Percentiles rank a stretch among this genome's conserved stretches.
Conservation (phyloP, 2,329 filamentous ascomycete species). For the Claviceps paspali region DNA sequence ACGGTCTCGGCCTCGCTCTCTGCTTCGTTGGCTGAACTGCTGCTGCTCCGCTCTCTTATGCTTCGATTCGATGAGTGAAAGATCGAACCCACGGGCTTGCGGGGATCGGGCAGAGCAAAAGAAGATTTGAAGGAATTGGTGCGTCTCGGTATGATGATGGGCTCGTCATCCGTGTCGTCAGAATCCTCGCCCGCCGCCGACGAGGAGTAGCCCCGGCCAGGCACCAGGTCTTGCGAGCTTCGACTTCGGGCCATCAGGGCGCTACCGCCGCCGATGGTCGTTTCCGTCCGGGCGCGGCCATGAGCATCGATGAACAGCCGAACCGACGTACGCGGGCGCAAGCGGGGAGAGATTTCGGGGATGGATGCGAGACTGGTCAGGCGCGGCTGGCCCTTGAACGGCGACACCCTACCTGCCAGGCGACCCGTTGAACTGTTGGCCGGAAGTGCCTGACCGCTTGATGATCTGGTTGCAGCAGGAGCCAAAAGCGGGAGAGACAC, state of each 20-base stretch:
- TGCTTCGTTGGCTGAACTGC: slow-evolving; percentile 23
- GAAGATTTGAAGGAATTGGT: slow-evolving; percentile 37
- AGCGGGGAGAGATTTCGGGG: slow-evolving; percentile 31
- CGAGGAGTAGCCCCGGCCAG: slow-evolving; percentile 25
- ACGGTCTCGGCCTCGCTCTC: slow-evolving; percentile 48
- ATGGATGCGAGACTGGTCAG: slow-evolving; percentile 41
- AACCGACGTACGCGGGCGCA: slow-evolving; percentile 37
- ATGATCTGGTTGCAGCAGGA: slow-evolving; percentile 23
- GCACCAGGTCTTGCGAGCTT: slow-evolving; percentile 15
- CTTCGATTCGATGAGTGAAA: slow-evolving; percentile 32
- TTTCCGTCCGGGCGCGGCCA: slow-evolving; percentile 42
- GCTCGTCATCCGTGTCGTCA: slow-evolving; percentile 48
- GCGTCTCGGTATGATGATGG: slow-evolving; percentile 48
- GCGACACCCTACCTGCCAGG: slow-evolving; percentile 33
- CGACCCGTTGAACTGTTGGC: slow-evolving; percentile 21
- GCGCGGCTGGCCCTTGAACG: slow-evolving; percentile 35
- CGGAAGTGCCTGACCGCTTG: slow-evolving; percentile 16
- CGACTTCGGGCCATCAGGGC: slow-evolving; percentile 14
- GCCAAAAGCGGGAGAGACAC: slow-evolving; percentile 32
- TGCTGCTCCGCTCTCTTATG: slow-evolving; percentile 33
- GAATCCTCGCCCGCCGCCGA: slow-evolving; percentile 32
- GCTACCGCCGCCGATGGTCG: slow-evolving; percentile 25
- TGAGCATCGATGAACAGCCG: slow-evolving; percentile 49
- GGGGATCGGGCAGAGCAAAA: slow-evolving; percentile 40
- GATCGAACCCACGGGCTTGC: slow-evolving; percentile 32